Evolutionary conservation across 768 basidiomycete genomes (phyloP).

Genomic region (Tricholoma flavovirens): DNA sequence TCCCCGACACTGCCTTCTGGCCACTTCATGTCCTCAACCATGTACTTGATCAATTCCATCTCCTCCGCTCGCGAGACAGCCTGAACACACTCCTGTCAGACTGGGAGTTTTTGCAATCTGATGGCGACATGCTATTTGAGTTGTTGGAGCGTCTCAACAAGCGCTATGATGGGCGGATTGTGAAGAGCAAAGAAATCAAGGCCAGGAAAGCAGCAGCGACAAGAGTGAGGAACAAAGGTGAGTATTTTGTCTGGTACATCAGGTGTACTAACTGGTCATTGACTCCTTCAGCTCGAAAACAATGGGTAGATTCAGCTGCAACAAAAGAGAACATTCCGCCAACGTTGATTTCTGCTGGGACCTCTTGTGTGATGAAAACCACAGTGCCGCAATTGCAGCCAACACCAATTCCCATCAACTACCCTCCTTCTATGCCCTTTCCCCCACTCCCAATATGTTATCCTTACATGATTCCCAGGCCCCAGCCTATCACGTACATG

Average conservation of each 20-base stretch:
- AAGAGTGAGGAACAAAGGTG: constrained; percentile 5
- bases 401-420: background rate
- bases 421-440: background rate
- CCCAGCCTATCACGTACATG: too few relatives aligned
- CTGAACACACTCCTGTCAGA: too few relatives aligned
- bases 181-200: constrained; percentile 1
- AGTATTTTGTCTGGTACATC: background rate
- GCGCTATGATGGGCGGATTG: constrained; percentile 1
- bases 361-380: background rate
- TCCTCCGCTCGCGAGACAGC: too few relatives aligned
- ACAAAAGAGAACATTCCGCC: too few relatives aligned
- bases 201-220: constrained; percentile 5
- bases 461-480: background rate
- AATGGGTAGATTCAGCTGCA: background rate
- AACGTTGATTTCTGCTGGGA: background rate
- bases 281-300: background rate
- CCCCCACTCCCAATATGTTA: background rate
- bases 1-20: background rate
- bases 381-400: background rate
- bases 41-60: too few relatives aligned
- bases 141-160: constrained; percentile 1
- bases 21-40: too few relatives aligned
- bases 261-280: background rate
- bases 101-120: too few relatives aligned
- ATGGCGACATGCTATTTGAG: too few relatives aligned